Percentiles rank a stretch among this genome's conserved stretches.
Evolutionary conservation across 2,329 filamentous ascomycete genomes (phyloP).

Genomic region (Davidsoniella eucalypti): DNA sequence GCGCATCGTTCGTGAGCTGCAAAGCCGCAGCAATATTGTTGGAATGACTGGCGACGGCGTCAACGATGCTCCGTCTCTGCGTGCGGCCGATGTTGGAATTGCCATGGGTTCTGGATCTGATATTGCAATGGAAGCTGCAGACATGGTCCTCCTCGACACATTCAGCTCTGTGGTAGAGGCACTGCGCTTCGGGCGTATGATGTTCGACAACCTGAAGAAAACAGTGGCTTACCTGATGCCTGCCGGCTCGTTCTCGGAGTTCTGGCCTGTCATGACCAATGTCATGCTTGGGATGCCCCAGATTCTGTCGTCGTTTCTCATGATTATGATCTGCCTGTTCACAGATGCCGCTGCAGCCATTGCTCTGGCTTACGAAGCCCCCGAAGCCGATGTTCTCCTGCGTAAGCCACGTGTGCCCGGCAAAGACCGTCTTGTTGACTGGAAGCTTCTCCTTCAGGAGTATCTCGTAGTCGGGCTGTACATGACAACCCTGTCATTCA

Average conservation of each 20-base stretch:
- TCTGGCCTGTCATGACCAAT: constrained; percentile 96
- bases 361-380: constrained; percentile 57
- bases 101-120: constrained; percentile 98
- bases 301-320: constrained; percentile 88
- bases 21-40: constrained; percentile 82
- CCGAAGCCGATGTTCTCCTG: constrained; percentile 58
- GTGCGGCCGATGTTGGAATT: constrained; percentile 97
- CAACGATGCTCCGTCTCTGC: constrained; percentile 92
- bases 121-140: constrained; percentile 87
- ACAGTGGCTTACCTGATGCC: constrained; percentile 99
- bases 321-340: constrained; percentile 97
- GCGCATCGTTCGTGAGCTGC: constrained; percentile 86
- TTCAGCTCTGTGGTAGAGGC: constrained; percentile 98
- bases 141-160: constrained; percentile 97
- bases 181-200: constrained; percentile 90
- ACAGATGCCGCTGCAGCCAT: constrained; percentile 64
- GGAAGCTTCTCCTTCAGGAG: constrained; percentile 53
- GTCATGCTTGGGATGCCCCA: constrained; percentile 97
- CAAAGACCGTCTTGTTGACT: constrained; percentile 57
- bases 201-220: constrained; percentile 99
- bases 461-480: constrained; percentile 57
- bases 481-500: constrained; percentile 92
- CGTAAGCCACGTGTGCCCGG: constrained; percentile 51
- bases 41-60: constrained; percentile 99
- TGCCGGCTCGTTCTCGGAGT: constrained; percentile 86